These are phyloP conservation scores for Coemansia biformis DNA, from an alignment of 192 early-diverging fungal genomes.

Conservation along the genomic window DNA sequence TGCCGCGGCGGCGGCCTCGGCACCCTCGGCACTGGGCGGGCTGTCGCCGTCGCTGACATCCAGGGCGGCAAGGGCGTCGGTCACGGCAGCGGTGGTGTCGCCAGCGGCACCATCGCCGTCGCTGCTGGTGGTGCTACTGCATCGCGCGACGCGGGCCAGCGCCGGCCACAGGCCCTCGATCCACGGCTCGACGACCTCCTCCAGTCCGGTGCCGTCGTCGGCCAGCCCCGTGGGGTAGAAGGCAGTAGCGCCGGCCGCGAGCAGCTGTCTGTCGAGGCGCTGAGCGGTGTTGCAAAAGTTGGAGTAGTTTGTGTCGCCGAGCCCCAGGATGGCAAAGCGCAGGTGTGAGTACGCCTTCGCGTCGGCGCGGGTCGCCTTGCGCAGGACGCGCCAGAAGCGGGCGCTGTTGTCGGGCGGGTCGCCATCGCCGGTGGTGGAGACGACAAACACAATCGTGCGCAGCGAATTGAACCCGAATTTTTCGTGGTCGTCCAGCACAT, in stretches of 20 bases:
- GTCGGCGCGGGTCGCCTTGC: conserved; percentile 53
- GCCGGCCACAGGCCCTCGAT: conserved; percentile 74
- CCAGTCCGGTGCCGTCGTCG: conserved; percentile 91
- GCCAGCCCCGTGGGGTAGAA: conserved; percentile 79
- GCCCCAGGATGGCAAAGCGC: conserved; percentile 54
- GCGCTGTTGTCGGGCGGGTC: conserved; percentile 93
- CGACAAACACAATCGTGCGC: conserved; percentile 61
- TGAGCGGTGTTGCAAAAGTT: conserved; percentile 88
- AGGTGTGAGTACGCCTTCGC: conserved; percentile 15
- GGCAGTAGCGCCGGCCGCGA: conserved; percentile 64
- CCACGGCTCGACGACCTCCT: conserved; percentile 89
- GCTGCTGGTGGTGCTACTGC: not conserved
- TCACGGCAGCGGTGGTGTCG: not conserved
- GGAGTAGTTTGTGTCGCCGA: conserved; percentile 93
- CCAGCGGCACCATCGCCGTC: conserved; percentile 1
- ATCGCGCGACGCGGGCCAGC: conserved; percentile 48
- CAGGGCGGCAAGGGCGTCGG: not conserved
- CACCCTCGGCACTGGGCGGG: too few species aligned
- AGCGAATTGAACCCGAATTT: conserved; percentile 46
- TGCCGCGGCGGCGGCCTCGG: not conserved
- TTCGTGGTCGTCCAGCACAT: conserved; percentile 70
- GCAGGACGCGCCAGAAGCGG: conserved; percentile 81
- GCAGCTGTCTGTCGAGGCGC: conserved; percentile 70
- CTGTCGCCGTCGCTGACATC: not conserved
- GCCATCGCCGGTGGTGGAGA: conserved; percentile 92